A percentile compares a stretch with the other conserved stretches of the same genome.
Conservation (phyloP, 2,329 filamentous ascomycete genomes). For the Colletotrichum tofieldiae region DNA sequence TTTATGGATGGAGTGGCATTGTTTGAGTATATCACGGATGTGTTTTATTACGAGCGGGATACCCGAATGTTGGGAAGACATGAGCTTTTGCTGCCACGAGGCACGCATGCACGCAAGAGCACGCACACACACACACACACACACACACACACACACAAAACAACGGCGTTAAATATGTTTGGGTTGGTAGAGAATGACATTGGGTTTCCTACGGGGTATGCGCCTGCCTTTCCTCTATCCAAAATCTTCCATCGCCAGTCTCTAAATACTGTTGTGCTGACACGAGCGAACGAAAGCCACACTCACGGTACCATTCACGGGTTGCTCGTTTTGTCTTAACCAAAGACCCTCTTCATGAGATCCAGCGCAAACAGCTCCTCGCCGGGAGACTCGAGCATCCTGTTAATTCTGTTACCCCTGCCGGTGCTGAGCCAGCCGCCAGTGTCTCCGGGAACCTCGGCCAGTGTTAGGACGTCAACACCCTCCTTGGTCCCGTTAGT, state of each 20-base stretch:
- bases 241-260: slow-evolving; percentile 6
- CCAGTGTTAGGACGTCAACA: slow-evolving; percentile 56
- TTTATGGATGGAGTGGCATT: slow-evolving; percentile 43
- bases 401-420: slow-evolving; percentile 85
- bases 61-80: slow-evolving; percentile 38
- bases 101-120: slow-evolving; percentile 9
- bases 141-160: slow-evolving; percentile 31
- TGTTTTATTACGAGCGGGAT: slow-evolving; percentile 34
- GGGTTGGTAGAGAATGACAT: slow-evolving; percentile 44
- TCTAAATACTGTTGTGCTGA: slow-evolving; percentile 31
- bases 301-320: slow-evolving; percentile 7
- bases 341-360: slow-evolving; percentile 78
- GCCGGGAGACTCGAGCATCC: slow-evolving; percentile 80
- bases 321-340: slow-evolving; percentile 47
- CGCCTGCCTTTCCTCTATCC: slow-evolving; percentile 38
- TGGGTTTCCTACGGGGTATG: slow-evolving; percentile 43
- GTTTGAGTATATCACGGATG: slow-evolving; percentile 7
- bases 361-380: slow-evolving; percentile 76
- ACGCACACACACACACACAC: slow-evolving; percentile 6
- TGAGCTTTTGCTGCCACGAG: slow-evolving; percentile 30
- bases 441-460: slow-evolving; percentile 78
- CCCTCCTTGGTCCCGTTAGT: slow-evolving; percentile 50
- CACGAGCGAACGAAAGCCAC: slow-evolving; percentile 8
- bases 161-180: slow-evolving; percentile 42
- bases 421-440: slow-evolving; percentile 81